phyloP scores from a whole-genome alignment of 257 asterid species.

The Plantago ovata region DNA sequence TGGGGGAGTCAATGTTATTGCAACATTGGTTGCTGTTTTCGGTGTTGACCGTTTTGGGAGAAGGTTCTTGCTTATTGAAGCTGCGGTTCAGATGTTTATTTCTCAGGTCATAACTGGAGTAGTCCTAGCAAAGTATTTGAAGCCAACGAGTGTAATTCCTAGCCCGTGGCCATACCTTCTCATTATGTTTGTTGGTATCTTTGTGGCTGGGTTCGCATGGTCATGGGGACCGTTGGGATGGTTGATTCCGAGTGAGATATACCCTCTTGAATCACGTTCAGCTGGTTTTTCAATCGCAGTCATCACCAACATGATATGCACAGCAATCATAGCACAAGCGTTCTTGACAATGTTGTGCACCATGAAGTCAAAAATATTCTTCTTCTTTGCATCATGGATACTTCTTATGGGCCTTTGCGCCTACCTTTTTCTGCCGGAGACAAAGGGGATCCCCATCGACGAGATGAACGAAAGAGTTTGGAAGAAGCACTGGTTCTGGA shows the following conservation, averaged over 20 bases:
- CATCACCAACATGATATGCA: no score
- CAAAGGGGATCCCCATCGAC: no score
- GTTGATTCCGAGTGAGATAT: conserved; percentile 4
- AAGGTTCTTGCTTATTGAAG: conserved; percentile 39
- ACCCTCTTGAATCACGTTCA: neutral
- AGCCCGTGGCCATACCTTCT: neutral
- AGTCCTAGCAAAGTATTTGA: neutral
- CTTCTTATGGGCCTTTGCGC: no score
- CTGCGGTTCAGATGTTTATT: conserved; percentile 34
- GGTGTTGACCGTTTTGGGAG: conserved; percentile 37
- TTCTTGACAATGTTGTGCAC: no score
- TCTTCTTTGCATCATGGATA: no score
- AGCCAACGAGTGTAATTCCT: neutral
- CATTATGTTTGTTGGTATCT: neutral
- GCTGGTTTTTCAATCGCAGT: no score
- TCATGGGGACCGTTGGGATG: conserved; percentile 5
- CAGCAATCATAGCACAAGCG: no score
- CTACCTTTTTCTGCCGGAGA: no score
- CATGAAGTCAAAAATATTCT: no score
- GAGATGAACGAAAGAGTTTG: no score
- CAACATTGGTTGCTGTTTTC: conserved; percentile 37
- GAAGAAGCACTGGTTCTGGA: no score
- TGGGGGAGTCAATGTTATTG: conserved; percentile 32
- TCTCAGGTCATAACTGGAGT: conserved; percentile 21
- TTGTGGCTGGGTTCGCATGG: conserved; percentile 1